Base-by-base conservation (phyloP, 192 early-diverging fungal genomes). In the Linnemannia zychae region DNA sequence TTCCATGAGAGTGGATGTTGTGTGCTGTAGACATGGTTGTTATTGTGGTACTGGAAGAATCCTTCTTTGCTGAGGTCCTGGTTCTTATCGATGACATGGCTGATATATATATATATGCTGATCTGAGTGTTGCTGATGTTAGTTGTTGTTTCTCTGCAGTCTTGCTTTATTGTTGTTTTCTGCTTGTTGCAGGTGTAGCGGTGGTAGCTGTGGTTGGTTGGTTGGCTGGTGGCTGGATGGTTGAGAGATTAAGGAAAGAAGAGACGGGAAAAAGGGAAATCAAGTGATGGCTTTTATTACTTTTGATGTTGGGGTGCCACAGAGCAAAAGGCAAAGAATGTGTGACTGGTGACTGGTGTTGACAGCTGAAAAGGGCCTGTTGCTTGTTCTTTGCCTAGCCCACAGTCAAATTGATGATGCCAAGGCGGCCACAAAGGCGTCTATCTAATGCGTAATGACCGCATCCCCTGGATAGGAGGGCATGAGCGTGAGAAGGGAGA, bases 51-150 rank as follows among this genome's bases (percentile, higher is more conserved):
- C 44, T 46, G 36, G 71, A 37, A 31, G 31, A 68, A 3, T 38
- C 68, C 49, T 22, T 33, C 24, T 67, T 49, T 36, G 38, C 52
- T 37, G 79, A 68, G 16, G 78, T 5, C 71, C 79, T 75, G 33
- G 72, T 7, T 66, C 78, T 80, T 34, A 80, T 37, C 17, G 65
- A 20, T 12, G 76, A 78, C n/a, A 63, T 63, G 22, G 24, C 31
- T n/a, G n/a, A n/a, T 12, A 12, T 7, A 0, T 31, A 33, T 63
- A 57, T 60, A 12, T 63, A 63, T 63, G 17, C 22, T 52, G 52
- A 57, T 57, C n/a, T 24, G 52, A 7, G 22, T 24, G 52, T 28
- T n/a, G 57, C 15, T 20, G 15, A 18, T 4, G 49, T 6, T 52
- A 9, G 52, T 60, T n/a, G 57, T 60, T 60, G 57, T 12, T 7